phyloP scores from a whole-genome alignment of 352 stramenopile genomes.

The Globisporangium ultimum region DNA sequence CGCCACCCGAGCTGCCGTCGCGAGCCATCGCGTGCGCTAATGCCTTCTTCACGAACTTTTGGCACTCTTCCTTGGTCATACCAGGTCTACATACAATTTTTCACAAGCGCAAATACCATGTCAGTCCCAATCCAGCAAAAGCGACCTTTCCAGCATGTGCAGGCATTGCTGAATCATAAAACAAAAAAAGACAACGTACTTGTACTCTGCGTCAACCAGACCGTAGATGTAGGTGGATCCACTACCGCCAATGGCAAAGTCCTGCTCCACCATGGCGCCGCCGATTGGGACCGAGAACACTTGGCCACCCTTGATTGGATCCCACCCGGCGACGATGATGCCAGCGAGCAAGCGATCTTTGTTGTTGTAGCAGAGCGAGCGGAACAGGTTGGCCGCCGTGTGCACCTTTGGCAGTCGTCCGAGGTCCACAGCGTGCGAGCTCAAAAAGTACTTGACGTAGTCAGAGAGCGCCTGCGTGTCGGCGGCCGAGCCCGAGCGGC shows the following conservation, averaged over 20 bases:
- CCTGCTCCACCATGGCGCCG: slow-evolving; percentile 95
- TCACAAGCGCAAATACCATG: background rate
- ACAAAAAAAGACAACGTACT: slow-evolving; percentile 24
- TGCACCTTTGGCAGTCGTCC: slow-evolving; percentile 94
- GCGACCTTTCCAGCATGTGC: background rate
- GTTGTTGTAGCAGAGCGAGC: slow-evolving; percentile 97
- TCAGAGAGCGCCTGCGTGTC: slow-evolving; percentile 94
- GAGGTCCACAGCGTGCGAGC: slow-evolving; percentile 76
- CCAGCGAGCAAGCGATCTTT: slow-evolving; percentile 95
- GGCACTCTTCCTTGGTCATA: slow-evolving; percentile 97
- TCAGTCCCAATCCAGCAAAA: slow-evolving; percentile 8
- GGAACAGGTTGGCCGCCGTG: slow-evolving; percentile 97
- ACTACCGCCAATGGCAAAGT: slow-evolving; percentile 96
- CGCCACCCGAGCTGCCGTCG: slow-evolving; percentile 97
- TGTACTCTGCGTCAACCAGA: slow-evolving; percentile 94
- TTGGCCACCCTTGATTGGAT: slow-evolving; percentile 93
- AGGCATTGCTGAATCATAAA: no score
- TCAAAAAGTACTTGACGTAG: slow-evolving; percentile 81
- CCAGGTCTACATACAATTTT: slow-evolving; percentile 42
- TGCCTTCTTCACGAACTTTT: slow-evolving; percentile 94
- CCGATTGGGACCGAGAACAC: slow-evolving; percentile 97
- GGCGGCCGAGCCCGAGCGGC: slow-evolving; percentile 95
- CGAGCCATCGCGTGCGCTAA: slow-evolving; percentile 97
- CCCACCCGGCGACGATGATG: slow-evolving; percentile 98
- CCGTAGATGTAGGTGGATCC: slow-evolving; percentile 98